Evolutionary conservation across 768 basidiomycete species (phyloP).

Genomic region (Phlebiopsis gigantea): DNA sequence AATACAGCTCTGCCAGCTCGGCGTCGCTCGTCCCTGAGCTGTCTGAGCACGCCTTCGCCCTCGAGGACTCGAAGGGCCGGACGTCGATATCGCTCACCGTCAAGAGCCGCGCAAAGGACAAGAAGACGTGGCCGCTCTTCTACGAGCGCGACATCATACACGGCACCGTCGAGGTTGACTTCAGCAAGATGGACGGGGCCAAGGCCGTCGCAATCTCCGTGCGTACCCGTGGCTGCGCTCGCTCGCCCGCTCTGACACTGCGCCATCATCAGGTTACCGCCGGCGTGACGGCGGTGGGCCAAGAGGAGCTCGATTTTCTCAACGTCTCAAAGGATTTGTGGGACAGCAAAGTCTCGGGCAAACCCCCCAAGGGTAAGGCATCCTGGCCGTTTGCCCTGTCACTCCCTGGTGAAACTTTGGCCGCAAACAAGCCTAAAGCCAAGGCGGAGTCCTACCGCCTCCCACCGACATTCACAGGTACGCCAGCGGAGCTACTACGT

Average conservation of each 20-base stretch:
- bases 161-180: slow-evolving; percentile 46
- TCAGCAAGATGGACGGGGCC: slow-evolving; percentile 42
- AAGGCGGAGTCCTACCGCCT: slow-evolving; percentile 34
- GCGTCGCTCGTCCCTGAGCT: slow-evolving; percentile 10
- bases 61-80: slow-evolving; percentile 38
- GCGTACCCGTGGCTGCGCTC: slow-evolving; percentile 17
- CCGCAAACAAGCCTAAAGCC: slow-evolving; percentile 31
- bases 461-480: slow-evolving; percentile 40
- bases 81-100: slow-evolving; percentile 46
- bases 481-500: neutral
- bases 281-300: slow-evolving; percentile 48
- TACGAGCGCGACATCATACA: slow-evolving; percentile 43
- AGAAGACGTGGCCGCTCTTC: slow-evolving; percentile 40
- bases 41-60: slow-evolving; percentile 33
- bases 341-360: slow-evolving; percentile 28
- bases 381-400: slow-evolving; percentile 44
- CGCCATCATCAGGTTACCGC: slow-evolving; percentile 34
- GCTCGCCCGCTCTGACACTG: neutral
- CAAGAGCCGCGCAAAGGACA: slow-evolving; percentile 34
- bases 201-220: slow-evolving; percentile 46
- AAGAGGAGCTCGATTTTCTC: slow-evolving; percentile 47
- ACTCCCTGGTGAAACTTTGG: slow-evolving; percentile 38
- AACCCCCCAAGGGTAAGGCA: slow-evolving; percentile 39
- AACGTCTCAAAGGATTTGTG: slow-evolving; percentile 38
- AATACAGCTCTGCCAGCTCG: slow-evolving; percentile 6